Evolutionary conservation across 2,329 filamentous ascomycete species (phyloP), one percentile per base, ranked within the genome.

Genomic region (Fonsecaea pugnacius): DNA sequence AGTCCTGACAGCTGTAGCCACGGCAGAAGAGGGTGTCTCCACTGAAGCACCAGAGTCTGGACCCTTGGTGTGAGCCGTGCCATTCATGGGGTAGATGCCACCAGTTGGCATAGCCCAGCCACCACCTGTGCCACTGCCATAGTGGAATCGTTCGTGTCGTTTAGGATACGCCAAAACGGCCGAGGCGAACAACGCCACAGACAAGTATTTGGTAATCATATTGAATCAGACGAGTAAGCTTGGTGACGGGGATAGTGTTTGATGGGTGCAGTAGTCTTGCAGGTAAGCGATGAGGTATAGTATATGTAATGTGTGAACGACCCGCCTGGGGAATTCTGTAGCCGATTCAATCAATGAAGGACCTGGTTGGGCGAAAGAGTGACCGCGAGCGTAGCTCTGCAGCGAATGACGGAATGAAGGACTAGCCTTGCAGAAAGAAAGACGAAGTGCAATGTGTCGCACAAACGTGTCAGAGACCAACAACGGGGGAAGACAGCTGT

Each of bases 391-490:
- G 65, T 70, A 64, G 68, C 68, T 71, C 70, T 64, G 67, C 67
- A 67, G 48, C 48, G 58, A 60, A 60, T 60, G 69, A 66, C 57
- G 62, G 61, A 56, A 59, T 24, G 58, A 65, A 69, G 69, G 70
- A 65, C 69, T 69, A 71, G 70, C 70, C 70, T 70, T 60, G 67
- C 66, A 60, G 52, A 48, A 71, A 66, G 70, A 70, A 70, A 63
- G 69, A 64, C 63, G 64, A 62, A 63, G 70, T 71, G 70, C 70
- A 62, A 43, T 71, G 69, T 71, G 70, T 69, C 66, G 70, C 70
- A 71, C 70, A 70, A 70, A 70, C 70, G 66, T 71, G 70, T 71
- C 64, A 65, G 71, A 64, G 61, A 65, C 70, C 67, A 69, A 33
- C 30, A 56, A 64, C 57, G 66, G 70, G 69, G 64, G 70, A 66